Percentiles rank a stretch among this genome's conserved stretches.
Conservation (phyloP, 192 early-diverging fungal genomes). For the Backusella psychrophila region DNA sequence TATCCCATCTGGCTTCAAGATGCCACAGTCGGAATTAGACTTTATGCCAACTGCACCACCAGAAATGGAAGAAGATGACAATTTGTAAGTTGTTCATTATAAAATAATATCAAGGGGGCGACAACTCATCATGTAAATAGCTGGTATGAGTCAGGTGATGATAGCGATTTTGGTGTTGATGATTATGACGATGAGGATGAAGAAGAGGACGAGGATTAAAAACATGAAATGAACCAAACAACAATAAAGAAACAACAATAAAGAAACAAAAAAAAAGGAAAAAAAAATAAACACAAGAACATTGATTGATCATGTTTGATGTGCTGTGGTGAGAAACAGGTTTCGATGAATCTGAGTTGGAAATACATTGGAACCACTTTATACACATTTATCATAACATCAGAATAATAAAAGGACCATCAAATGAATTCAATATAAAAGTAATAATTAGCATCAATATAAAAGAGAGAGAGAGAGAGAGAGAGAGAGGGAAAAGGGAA, state of each 20-base stretch:
- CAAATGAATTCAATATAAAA: background rate
- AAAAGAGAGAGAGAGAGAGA: background rate
- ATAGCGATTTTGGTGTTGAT: conserved; percentile 41
- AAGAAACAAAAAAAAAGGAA: background rate
- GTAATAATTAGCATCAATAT: background rate
- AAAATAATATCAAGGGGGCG: background rate
- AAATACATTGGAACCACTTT: too few species aligned
- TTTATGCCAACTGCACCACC: conserved; percentile 37
- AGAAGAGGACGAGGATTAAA: conserved; percentile 26
- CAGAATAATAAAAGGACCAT: too few species aligned
- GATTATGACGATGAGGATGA: conserved; percentile 38
- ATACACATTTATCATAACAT: too few species aligned
- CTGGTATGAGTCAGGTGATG: conserved; percentile 41
- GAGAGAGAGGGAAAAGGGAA: too few species aligned
- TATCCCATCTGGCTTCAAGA: conserved; percentile 46
- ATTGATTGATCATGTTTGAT: background rate
- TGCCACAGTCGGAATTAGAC: conserved; percentile 40
- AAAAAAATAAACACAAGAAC: background rate
- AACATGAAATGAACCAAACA: background rate
- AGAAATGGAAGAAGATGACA: conserved; percentile 40
- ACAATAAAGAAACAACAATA: background rate
- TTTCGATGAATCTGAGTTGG: background rate
- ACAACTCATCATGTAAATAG: background rate
- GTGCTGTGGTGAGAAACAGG: background rate
- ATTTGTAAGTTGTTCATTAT: conserved; percentile 26